These are phyloP conservation scores for Populus ilicifolia DNA, from an alignment of 345 rosid genomes.

Conservation along the genomic window DNA sequence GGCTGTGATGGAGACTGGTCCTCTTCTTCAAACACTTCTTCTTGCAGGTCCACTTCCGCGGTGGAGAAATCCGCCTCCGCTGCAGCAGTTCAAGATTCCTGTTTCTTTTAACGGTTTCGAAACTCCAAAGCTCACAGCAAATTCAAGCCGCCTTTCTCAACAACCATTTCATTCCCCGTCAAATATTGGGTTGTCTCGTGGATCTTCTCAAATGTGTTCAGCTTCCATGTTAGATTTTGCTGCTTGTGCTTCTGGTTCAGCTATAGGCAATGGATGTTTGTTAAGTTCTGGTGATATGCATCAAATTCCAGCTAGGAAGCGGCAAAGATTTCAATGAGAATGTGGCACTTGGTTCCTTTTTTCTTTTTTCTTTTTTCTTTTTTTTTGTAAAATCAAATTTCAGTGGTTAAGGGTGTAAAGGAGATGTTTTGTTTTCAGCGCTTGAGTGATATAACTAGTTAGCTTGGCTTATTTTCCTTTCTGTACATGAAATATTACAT, in stretches of 20 bases:
- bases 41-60: conserved; percentile 89
- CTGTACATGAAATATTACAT: conserved; percentile 2
- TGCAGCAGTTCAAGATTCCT: conserved; percentile 53
- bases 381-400: conserved; percentile 17
- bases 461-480: background rate
- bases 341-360: background rate
- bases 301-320: conserved; percentile 39
- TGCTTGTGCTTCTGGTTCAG: conserved; percentile 30
- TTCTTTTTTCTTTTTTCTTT: too few species aligned
- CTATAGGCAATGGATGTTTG: conserved; percentile 18
- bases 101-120: conserved; percentile 38
- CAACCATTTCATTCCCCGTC: conserved; percentile 17
- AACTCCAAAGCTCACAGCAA: conserved; percentile 9
- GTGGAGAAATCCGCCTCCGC: conserved; percentile 96
- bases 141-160: conserved; percentile 4
- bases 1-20: conserved; percentile 67
- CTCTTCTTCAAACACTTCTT: conserved; percentile 70
- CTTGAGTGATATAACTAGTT: conserved; percentile 22
- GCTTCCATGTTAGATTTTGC: conserved; percentile 48
- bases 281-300: conserved; percentile 23
- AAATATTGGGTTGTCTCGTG: conserved; percentile 21
- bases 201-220: conserved; percentile 43
- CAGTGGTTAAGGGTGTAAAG: conserved; percentile 33
- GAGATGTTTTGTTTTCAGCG: conserved; percentile 6
- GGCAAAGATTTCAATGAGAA: conserved; percentile 59